A percentile compares a stretch with the other conserved stretches of the same genome.
phyloP scores from a whole-genome alignment of 2,329 filamentous ascomycete genomes.

The Stagonosporopsis rhizophila region DNA sequence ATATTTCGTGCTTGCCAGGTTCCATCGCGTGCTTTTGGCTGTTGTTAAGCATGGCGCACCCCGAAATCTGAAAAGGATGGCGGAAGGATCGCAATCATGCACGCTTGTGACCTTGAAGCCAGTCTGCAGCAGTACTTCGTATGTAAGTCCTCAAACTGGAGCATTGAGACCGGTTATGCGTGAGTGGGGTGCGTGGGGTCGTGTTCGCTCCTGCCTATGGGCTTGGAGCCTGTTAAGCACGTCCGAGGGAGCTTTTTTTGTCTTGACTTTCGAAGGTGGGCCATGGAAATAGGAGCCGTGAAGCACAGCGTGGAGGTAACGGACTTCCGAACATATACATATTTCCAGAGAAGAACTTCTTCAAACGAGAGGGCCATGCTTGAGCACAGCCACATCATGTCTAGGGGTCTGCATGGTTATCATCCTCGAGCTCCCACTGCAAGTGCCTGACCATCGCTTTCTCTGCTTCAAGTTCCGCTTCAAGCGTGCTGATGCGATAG shows the following conservation, averaged over 20 bases:
- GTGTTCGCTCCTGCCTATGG: neutral
- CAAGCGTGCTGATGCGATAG: conserved; percentile 66
- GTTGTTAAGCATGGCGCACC: neutral
- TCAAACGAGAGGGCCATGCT: neutral
- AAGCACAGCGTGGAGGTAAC: neutral
- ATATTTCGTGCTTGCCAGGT: conserved; percentile 12
- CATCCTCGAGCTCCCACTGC: conserved; percentile 28
- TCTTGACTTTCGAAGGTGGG: neutral
- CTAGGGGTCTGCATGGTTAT: neutral
- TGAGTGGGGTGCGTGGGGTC: conserved; percentile 7
- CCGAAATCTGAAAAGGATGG: neutral
- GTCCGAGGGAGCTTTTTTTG: neutral
- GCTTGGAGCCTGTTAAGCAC: conserved; percentile 1
- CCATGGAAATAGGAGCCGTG: neutral
- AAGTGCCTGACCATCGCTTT: conserved; percentile 49
- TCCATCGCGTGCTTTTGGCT: conserved; percentile 9
- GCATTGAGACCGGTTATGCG: conserved; percentile 8
- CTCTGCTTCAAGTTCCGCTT: conserved; percentile 63
- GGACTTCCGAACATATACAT: no score
- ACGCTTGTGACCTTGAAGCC: neutral
- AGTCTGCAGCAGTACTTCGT: neutral
- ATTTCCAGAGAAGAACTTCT: neutral
- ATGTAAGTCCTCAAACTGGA: neutral
- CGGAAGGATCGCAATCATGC: neutral
- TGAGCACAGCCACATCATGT: neutral